Percentiles rank a stretch among this genome's conserved stretches.
Conservation (phyloP, 192 early-diverging fungal species). For the Backusella liffmaniae region DNA sequence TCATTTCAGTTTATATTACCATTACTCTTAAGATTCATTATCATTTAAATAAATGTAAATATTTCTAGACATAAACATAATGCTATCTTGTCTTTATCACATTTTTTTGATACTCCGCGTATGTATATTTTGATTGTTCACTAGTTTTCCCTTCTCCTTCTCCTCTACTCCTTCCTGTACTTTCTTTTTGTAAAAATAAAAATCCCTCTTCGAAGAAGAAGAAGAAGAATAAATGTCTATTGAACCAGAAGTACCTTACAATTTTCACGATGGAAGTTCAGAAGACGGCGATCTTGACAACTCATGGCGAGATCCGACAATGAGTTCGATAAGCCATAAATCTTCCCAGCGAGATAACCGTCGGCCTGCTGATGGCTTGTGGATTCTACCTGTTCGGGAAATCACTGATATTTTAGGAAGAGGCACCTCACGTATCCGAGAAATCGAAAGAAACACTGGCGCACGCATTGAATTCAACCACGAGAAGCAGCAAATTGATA, state of each 20-base stretch:
- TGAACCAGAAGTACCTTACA: slow-evolving; percentile 12
- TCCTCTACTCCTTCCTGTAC: background rate
- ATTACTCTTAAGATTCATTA: background rate
- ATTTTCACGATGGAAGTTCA: background rate
- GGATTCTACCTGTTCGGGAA: slow-evolving; percentile 27
- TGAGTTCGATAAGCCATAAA: background rate
- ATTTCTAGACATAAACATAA: background rate
- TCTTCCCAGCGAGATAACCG: background rate
- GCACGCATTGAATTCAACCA: slow-evolving; percentile 33
- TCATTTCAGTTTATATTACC: background rate
- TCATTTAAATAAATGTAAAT: background rate
- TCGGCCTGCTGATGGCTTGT: slow-evolving; percentile 28
- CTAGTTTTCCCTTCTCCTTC: background rate
- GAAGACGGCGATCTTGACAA: background rate
- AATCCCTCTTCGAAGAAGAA: background rate
- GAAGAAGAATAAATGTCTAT: background rate
- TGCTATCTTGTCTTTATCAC: no score
- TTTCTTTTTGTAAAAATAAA: background rate
- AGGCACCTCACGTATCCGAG: slow-evolving; percentile 7
- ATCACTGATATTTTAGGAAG: slow-evolving; percentile 21
- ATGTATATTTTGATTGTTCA: background rate
- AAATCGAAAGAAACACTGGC: slow-evolving; percentile 23
- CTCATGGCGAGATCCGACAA: background rate
- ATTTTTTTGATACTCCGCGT: background rate
- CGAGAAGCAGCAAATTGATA: slow-evolving; percentile 36